phyloP scores from a whole-genome alignment of 139 green algal species.

The Eudorina sp. region DNA sequence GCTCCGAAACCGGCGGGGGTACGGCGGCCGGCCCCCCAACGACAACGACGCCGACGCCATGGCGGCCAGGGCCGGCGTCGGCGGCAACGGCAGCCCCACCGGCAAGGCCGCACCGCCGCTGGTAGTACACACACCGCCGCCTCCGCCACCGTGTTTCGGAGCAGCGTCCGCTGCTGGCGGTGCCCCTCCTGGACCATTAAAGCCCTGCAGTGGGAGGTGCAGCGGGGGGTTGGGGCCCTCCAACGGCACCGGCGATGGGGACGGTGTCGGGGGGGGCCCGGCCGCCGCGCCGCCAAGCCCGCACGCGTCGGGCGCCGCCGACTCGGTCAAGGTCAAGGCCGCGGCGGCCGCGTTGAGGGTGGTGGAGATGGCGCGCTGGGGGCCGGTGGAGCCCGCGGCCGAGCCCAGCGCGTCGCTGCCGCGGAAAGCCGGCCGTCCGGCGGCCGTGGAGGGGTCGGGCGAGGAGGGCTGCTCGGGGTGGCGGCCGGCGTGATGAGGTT shows the following conservation, averaged over 20 bases:
- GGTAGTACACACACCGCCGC: not conserved
- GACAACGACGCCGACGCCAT: not conserved
- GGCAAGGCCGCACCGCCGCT: not conserved
- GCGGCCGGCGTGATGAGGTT: not conserved
- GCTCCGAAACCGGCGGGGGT: not conserved
- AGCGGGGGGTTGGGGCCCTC: too few species aligned
- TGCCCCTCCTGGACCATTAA: too few species aligned
- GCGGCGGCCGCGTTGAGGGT: too few species aligned
- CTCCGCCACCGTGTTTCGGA: not conserved
- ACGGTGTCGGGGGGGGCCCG: not conserved
- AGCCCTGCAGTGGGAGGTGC: too few species aligned
- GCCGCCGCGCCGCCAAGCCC: too few species aligned
- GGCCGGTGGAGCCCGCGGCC: too few species aligned
- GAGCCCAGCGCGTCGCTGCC: not conserved
- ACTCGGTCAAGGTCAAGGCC: too few species aligned
- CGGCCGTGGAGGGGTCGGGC: not conserved
- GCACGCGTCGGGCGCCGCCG: too few species aligned
- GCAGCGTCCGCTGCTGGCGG: too few species aligned
- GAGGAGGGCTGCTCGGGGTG: not conserved
- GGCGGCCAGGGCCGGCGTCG: not conserved
- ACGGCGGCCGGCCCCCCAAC: too few species aligned
- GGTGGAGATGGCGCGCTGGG: too few species aligned
- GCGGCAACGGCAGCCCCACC: not conserved
- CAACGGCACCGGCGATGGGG: not conserved
- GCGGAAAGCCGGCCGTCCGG: not conserved